Evolutionary conservation across 371 early-diverging fungal species (phyloP).

Genomic region (Dipsacomyces acuminosporus): DNA sequence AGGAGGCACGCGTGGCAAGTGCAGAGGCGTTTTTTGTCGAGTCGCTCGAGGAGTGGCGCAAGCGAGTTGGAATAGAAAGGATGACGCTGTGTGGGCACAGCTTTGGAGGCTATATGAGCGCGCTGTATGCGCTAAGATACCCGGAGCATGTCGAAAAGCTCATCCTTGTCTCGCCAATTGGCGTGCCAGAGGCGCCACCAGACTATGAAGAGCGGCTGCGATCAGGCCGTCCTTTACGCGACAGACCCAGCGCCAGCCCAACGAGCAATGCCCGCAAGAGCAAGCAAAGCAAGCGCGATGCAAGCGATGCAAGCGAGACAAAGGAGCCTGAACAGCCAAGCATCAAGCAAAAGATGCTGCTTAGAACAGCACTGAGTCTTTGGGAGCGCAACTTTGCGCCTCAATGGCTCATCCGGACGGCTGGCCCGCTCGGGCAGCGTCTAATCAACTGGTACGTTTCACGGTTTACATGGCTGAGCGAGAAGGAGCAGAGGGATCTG

Average conservation of each 20-base stretch:
- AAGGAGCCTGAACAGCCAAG: constrained; percentile 10
- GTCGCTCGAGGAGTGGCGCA: constrained; percentile 86
- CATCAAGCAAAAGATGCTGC: constrained; percentile 14
- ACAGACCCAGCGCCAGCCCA: too few relatives aligned
- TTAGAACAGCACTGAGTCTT: constrained; percentile 38
- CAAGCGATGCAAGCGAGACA: neutral
- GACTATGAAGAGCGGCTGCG: constrained; percentile 29
- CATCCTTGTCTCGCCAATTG: constrained; percentile 77
- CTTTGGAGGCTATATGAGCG: constrained; percentile 83
- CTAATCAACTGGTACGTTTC: constrained; percentile 68
- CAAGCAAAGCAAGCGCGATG: neutral
- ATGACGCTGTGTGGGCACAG: constrained; percentile 83
- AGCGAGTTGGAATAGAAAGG: constrained; percentile 66
- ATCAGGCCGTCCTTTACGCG: constrained; percentile 3
- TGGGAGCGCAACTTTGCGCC: constrained; percentile 79
- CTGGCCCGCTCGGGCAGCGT: constrained; percentile 75
- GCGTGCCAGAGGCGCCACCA: constrained; percentile 42
- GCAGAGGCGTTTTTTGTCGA: constrained; percentile 88
- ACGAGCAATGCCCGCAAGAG: neutral
- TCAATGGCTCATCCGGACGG: constrained; percentile 69
- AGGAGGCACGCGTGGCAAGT: constrained; percentile 43
- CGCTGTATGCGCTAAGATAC: constrained; percentile 81
- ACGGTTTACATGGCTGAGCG: constrained; percentile 62
- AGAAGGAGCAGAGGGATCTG: constrained; percentile 57
- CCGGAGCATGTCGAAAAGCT: constrained; percentile 86